Conservation (phyloP, 2,329 filamentous ascomycete species). For the Corynespora cassiicola region DNA sequence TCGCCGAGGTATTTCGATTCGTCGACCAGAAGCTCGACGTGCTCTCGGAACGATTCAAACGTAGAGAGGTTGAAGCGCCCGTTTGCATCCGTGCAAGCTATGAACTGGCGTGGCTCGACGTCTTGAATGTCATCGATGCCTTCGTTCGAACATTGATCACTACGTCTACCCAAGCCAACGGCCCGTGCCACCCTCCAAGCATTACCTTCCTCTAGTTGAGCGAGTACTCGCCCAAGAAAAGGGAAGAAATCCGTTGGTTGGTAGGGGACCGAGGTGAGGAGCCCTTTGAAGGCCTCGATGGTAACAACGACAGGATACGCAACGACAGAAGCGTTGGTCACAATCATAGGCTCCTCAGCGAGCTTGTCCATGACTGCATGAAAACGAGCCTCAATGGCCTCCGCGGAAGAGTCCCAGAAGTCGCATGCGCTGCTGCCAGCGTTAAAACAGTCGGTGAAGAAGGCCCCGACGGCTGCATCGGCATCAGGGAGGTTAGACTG, state of each 20-base stretch:
- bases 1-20: constrained; percentile 17
- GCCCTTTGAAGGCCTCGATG: constrained; percentile 5
- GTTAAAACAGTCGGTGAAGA: constrained; percentile 17
- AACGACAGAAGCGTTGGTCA: constrained; percentile 1
- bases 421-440: constrained; percentile 9
- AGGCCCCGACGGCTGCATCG: constrained; percentile 10
- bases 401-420: constrained; percentile 14
- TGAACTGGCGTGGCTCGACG: constrained; percentile 14
- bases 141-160: background rate
- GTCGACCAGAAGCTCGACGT: constrained; percentile 7
- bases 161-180: background rate
- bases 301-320: constrained; percentile 14
- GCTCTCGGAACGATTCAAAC: constrained; percentile 6
- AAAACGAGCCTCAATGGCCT: constrained; percentile 17
- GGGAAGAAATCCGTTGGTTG: constrained; percentile 6
- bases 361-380: constrained; percentile 10
- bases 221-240: constrained; percentile 7
- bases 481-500: constrained; percentile 8
- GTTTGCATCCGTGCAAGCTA: constrained; percentile 20
- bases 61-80: constrained; percentile 15
- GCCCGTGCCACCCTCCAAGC: constrained; percentile 1
- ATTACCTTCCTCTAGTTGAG: constrained; percentile 14
- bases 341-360: constrained; percentile 9
- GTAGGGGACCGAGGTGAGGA: constrained; percentile 9
- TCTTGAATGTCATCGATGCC: background rate